Evolutionary conservation across 1,284 basidiomycete genomes (phyloP).

Genomic region (Naganishia sp.): DNA sequence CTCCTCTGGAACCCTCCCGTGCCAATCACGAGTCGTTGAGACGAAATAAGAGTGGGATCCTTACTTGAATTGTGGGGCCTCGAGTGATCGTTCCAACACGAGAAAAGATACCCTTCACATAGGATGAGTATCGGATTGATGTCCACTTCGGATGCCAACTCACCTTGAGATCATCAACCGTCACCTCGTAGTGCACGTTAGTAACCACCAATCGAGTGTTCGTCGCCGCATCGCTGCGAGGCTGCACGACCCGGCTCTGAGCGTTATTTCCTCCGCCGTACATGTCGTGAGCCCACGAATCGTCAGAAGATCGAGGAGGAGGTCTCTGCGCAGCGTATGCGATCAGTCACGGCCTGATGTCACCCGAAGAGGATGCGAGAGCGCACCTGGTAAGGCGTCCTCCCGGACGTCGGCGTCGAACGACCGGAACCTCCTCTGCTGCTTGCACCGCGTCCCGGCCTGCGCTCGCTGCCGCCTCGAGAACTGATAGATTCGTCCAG

Average conservation of each 20-base stretch:
- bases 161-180: conserved; percentile 81
- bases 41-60: conserved; percentile 44
- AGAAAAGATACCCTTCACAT: conserved; percentile 76
- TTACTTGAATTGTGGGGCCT: conserved; percentile 89
- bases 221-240: conserved; percentile 38
- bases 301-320: conserved; percentile 49
- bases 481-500: conserved; percentile 27
- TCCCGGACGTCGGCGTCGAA: conserved; percentile 35
- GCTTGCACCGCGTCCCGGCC: conserved; percentile 30
- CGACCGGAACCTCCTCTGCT: conserved; percentile 31
- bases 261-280: conserved; percentile 53
- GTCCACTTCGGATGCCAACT: conserved; percentile 45
- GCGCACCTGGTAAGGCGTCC: conserved; percentile 45
- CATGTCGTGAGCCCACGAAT: conserved; percentile 54
- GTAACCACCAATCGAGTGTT: conserved; percentile 73
- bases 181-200: conserved; percentile 92
- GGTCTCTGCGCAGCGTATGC: conserved; percentile 48
- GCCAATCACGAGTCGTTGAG: conserved; percentile 33
- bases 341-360: too few species aligned
- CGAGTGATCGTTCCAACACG: conserved; percentile 87
- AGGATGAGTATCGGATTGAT: conserved; percentile 14
- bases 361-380: too few species aligned
- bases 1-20: neutral
- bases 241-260: conserved; percentile 19
- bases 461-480: conserved; percentile 23